Evolutionary conservation across 192 early-diverging fungal genomes (phyloP), one percentile per base, ranked within the genome.

Genomic region (Mortierella antarctica): DNA sequence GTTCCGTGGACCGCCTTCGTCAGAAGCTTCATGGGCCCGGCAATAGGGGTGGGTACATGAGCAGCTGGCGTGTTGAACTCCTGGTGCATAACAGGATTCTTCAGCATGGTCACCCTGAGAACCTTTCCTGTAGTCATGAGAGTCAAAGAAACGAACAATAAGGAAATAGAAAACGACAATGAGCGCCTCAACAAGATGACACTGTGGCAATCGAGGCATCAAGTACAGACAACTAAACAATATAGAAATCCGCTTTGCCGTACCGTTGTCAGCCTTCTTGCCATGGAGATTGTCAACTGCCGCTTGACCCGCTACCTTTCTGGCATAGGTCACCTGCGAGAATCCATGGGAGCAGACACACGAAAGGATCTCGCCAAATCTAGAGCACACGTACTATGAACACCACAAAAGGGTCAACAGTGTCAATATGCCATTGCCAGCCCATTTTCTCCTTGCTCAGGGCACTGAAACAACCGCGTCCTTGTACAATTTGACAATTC

Each of bases 1-100:
- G 77, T 80, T 80, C 77, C 77, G 12, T 80, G 67, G 15, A 80
- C 77, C 23, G 77, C 77, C 55, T 63, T 71, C 31, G 31, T 41
- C 51, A 80, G 42, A 57, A 80, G 67, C 55, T 80, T 80, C 77
- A 80, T 80, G 7, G 77, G 69, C 52, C 77, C 77, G 42, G 67
- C 49, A 48, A 80, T 67, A 2, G 62, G 23, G 39, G 42, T 80
- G 13, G 77, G 70, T 10, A 58, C 47, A 54, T 62, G 70, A 5
- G 14, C 48, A 13, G 42, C 49, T 44, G 62, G 21, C 4, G 17
- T 39, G 44, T 44, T 2, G 4, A 23, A 7, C 2, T 64, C 63
- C 0, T 65, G 46, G n/a, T 80, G 77, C n/a, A 80, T n/a, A 13
- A 80, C 68, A 21, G 65, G 57, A 40, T 72, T 67, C 52, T 55